A percentile compares a stretch with the other conserved stretches of the same genome.
Conservation (phyloP, 2,329 filamentous ascomycete genomes). For the Ophiosphaerella narmari region DNA sequence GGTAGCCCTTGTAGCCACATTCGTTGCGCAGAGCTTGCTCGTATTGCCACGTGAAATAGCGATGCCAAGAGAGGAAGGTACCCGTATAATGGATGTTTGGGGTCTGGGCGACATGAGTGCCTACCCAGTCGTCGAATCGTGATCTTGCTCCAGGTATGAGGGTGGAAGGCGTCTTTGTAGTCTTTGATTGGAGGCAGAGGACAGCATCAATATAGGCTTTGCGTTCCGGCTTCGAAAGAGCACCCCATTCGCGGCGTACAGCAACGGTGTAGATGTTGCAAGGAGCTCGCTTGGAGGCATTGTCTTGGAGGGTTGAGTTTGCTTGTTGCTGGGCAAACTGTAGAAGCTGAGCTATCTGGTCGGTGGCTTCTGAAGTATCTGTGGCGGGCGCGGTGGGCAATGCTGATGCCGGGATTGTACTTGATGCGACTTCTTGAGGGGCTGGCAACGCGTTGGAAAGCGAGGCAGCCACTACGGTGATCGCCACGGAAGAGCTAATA, state of each 20-base stretch:
- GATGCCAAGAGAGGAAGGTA: constrained; percentile 43
- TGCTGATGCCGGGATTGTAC: constrained; percentile 9
- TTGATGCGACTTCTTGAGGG: constrained; percentile 15
- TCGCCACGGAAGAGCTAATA: constrained; percentile 25
- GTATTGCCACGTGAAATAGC: constrained; percentile 48
- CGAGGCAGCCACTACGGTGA: constrained; percentile 29
- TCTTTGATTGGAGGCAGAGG: constrained; percentile 38
- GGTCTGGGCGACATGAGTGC: constrained; percentile 44
- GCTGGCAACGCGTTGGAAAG: constrained; percentile 30
- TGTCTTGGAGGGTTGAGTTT: constrained; percentile 20
- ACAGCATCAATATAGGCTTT: constrained; percentile 45
- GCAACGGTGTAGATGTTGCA: constrained; percentile 33
- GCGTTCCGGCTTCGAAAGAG: constrained; percentile 32
- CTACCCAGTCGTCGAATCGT: constrained; percentile 46
- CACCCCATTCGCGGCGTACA: constrained; percentile 34
- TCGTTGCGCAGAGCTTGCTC: constrained; percentile 49
- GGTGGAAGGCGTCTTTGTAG: constrained; percentile 31
- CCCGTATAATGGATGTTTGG: constrained; percentile 42
- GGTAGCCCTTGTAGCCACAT: constrained; percentile 49
- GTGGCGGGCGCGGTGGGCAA: constrained; percentile 25
- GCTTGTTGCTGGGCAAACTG: constrained; percentile 23
- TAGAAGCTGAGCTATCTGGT: constrained; percentile 30
- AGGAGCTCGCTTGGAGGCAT: constrained; percentile 22
- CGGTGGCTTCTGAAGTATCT: constrained; percentile 26
- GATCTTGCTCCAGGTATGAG: constrained; percentile 37